Conservation (phyloP, 73 alveolate genomes). For the Blepharisma japonicum region DNA sequence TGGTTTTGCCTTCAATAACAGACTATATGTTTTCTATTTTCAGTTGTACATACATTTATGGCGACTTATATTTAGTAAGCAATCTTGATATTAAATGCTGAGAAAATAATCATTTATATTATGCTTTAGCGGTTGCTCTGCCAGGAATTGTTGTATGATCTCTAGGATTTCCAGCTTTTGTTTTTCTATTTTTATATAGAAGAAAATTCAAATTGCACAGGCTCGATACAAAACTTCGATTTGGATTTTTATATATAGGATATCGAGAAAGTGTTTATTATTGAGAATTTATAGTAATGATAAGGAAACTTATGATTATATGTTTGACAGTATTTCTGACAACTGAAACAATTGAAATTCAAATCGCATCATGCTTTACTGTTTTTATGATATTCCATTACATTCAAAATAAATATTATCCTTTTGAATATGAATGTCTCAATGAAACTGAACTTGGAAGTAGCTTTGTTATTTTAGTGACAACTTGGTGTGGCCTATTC, state of each 20-base stretch:
- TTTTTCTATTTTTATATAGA: neutral
- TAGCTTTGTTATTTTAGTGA: too few species aligned
- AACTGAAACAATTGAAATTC: neutral
- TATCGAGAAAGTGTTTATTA: slow-evolving; percentile 41
- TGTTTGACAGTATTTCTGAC: slow-evolving; percentile 42
- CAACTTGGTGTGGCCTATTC: too few species aligned
- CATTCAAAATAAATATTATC: too few species aligned
- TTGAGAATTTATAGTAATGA: slow-evolving; percentile 64
- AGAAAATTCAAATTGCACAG: neutral
- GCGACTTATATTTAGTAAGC: slow-evolving; percentile 25
- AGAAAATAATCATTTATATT: slow-evolving; percentile 32
- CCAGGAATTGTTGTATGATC: slow-evolving; percentile 50
- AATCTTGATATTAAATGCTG: slow-evolving; percentile 50
- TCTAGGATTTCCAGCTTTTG: neutral
- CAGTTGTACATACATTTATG: slow-evolving; percentile 47
- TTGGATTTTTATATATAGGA: slow-evolving; percentile 65
- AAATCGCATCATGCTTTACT: too few species aligned
- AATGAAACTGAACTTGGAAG: too few species aligned
- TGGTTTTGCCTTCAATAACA: slow-evolving; percentile 55
- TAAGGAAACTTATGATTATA: slow-evolving; percentile 45
- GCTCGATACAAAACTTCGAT: slow-evolving; percentile 34
- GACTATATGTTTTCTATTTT: slow-evolving; percentile 50
- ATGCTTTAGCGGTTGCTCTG: slow-evolving; percentile 37
- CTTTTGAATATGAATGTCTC: too few species aligned
- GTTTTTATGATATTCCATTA: too few species aligned